phyloP scores from a whole-genome alignment of 371 early-diverging fungal genomes.

The Coemansia sp. region DNA sequence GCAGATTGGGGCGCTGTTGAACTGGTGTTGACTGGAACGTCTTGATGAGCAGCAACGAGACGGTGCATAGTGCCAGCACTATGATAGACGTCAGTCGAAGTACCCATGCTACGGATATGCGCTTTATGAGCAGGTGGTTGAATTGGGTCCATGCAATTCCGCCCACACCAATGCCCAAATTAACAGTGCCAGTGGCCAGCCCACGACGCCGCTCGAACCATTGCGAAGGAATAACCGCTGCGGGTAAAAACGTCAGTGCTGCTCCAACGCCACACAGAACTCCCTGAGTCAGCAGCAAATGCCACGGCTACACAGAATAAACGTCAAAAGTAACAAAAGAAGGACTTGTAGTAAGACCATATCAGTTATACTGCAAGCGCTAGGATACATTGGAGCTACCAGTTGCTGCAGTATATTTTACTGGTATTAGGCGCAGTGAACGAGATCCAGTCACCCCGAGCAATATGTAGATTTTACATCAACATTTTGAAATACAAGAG shows the following conservation, averaged over 20 bases:
- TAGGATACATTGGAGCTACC: conserved; percentile 2
- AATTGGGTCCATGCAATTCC: conserved; percentile 71
- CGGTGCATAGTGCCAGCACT: conserved; percentile 25
- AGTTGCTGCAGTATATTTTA: not conserved
- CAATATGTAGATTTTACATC: no score
- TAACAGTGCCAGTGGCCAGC: conserved; percentile 55
- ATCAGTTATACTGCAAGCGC: not conserved
- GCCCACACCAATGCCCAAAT: conserved; percentile 77
- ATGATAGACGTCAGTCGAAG: conserved; percentile 40
- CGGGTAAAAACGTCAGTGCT: conserved; percentile 51
- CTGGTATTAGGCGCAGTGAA: not conserved
- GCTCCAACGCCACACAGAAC: conserved; percentile 61
- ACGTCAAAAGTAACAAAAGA: not conserved
- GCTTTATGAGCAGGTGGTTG: conserved; percentile 58
- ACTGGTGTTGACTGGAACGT: conserved; percentile 8
- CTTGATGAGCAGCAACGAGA: conserved; percentile 37
- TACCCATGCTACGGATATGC: conserved; percentile 59
- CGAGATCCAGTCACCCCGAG: not conserved
- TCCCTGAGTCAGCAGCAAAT: conserved; percentile 67
- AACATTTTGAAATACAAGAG: no score
- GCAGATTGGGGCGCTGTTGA: conserved; percentile 8
- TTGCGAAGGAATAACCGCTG: conserved; percentile 53
- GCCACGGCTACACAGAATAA: conserved; percentile 56
- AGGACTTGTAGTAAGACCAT: not conserved
- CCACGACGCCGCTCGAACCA: conserved; percentile 55